phyloP scores from a whole-genome alignment of 2,329 filamentous ascomycete genomes.

The Penicillium sp. region DNA sequence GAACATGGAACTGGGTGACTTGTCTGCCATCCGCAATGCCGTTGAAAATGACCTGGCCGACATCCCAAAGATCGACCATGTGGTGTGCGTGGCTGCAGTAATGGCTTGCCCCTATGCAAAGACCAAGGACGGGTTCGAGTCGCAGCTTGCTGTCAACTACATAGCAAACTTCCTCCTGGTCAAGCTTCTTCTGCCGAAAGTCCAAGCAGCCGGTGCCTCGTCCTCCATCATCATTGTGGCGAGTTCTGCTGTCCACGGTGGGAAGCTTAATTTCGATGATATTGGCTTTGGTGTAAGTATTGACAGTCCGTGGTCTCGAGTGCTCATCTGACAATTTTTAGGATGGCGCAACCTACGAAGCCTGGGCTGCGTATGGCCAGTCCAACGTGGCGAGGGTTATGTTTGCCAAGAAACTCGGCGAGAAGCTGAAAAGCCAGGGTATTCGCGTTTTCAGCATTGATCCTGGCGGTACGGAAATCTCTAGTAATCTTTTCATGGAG shows the following conservation, averaged over 20 bases:
- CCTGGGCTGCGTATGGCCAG: conserved; percentile 47
- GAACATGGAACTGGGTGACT: conserved; percentile 18
- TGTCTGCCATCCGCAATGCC: conserved; percentile 10
- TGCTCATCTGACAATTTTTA: not conserved
- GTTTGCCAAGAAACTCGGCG: conserved; percentile 41
- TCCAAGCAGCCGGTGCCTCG: conserved; percentile 39
- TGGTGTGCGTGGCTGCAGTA: conserved; percentile 18
- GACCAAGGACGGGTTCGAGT: conserved; percentile 30
- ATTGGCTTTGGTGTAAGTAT: conserved; percentile 31
- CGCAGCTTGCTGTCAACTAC: conserved; percentile 47
- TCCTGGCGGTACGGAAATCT: conserved; percentile 32
- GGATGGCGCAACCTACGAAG: conserved; percentile 37
- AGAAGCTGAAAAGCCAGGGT: conserved; percentile 28
- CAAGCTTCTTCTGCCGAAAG: conserved; percentile 43
- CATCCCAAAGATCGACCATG: conserved; percentile 18
- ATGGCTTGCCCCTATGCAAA: conserved; percentile 19
- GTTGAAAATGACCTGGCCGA: conserved; percentile 10
- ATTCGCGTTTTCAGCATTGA: conserved; percentile 42
- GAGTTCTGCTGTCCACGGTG: conserved; percentile 21
- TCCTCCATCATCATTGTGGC: conserved; percentile 34
- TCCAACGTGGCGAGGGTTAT: conserved; percentile 52
- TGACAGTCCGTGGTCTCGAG: too few relatives aligned
- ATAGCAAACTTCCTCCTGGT: conserved; percentile 48
- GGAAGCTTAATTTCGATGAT: conserved; percentile 43
- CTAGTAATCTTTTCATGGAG: not conserved